Base-by-base conservation (phyloP, 2,329 filamentous ascomycete genomes). In the Neonectria magnoliae region DNA sequence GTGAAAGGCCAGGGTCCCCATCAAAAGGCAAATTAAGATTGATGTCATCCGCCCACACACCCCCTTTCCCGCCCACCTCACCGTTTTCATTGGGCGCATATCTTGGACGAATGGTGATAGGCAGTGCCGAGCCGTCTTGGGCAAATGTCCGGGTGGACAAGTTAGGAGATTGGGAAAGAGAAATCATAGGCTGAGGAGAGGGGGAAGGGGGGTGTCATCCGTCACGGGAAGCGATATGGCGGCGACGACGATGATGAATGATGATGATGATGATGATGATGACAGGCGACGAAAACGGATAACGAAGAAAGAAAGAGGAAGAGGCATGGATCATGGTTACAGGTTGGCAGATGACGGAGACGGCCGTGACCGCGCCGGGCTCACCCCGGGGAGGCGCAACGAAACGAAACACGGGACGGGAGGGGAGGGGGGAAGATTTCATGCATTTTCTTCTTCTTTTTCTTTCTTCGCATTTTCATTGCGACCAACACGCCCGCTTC, bases 1-100 rank as follows among this genome's bases (percentile, higher is more conserved):
- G 42, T 14, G 36, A 42, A 48, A 36, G 48, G 44, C 61, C 50
- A n/a, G 68, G 65, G 42, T 57, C 38, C 44, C 66, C 61, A 64
- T 65, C 54, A 51, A 57, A 59, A 25, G 58, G 68, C 57, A 73
- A 73, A 72, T 72, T 72, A 73, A 68, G 61, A 67, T 73, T 72
- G 70, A 73, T 72, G 70, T 72, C 70, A 73, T 73, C 63, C 67
- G 60, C 67, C 70, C 70, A 72, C 68, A 63, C 50, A 14, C 47
- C 62, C 70, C 63, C 63, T 55, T 56, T 57, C 50, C 59, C 50
- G 56, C 68, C 57, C 18, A 11, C 36, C 11, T 51, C 29, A 29
- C 10, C 48, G 33, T 65, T 68, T 65, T 70, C 63, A 65, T 63
- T 70, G 60, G 65, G 67, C 53, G 53, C 57, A 55, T 44, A 42